Conservation (phyloP, 441 rosid genomes). For the Corymbia calophylla region DNA sequence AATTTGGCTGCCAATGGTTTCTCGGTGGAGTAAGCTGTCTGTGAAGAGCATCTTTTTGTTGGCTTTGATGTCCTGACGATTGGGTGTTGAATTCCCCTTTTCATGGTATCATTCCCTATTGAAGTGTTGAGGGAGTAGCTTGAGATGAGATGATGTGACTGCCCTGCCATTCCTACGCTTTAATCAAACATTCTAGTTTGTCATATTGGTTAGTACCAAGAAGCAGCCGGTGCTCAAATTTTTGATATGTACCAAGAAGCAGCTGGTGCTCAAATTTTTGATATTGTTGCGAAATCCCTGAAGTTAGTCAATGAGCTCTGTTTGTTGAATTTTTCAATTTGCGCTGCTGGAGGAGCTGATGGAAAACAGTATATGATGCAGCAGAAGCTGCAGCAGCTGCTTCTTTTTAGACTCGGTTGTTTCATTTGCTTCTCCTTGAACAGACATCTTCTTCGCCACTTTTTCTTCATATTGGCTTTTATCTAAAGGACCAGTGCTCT, state of each 20-base stretch:
- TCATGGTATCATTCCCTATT: not conserved
- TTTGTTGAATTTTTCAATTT: not conserved
- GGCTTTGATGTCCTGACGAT: not conserved
- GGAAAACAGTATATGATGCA: not conserved
- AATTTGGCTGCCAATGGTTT: not conserved
- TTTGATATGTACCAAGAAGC: not conserved
- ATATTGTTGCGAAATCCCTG: not conserved
- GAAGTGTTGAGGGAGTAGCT: not conserved
- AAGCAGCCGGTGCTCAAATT: not conserved
- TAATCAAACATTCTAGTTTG: not conserved
- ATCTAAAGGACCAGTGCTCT: not conserved
- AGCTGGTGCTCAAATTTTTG: not conserved
- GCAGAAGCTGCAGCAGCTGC: not conserved
- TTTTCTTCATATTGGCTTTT: not conserved
- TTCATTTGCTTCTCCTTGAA: not conserved
- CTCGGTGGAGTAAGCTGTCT: not conserved
- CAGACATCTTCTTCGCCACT: not conserved
- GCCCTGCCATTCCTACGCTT: not conserved
- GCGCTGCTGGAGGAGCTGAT: not conserved
- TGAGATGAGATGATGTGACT: not conserved
- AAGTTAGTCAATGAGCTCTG: not conserved
- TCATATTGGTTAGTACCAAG: not conserved
- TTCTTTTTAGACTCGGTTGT: not conserved
- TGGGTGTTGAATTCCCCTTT: not conserved
- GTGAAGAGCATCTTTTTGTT: not conserved